These are phyloP conservation scores for Cystobasidium ongulense DNA, from an alignment of 768 basidiomycete species.

Conservation along the genomic window DNA sequence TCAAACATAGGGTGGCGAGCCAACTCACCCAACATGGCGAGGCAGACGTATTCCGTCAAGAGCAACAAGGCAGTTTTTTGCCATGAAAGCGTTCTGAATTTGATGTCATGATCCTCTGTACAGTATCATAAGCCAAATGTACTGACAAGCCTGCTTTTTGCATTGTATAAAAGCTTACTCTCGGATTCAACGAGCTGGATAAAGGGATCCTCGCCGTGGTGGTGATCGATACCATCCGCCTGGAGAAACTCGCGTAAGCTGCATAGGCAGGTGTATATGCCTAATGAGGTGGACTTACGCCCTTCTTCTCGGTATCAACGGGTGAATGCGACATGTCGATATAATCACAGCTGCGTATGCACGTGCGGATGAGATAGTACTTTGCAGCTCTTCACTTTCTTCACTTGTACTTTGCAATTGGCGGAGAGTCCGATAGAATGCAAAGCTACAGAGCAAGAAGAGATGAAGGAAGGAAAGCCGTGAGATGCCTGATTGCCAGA, in stretches of 20 bases:
- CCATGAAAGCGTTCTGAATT: slow-evolving; percentile 34
- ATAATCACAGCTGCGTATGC: not conserved
- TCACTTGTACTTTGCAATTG: too few relatives aligned
- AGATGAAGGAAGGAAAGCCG: too few relatives aligned
- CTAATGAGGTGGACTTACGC: not conserved
- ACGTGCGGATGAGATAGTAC: not conserved
- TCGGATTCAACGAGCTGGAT: slow-evolving; percentile 24
- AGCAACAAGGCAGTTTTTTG: slow-evolving; percentile 33
- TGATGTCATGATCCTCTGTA: slow-evolving; percentile 33
- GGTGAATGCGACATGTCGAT: not conserved
- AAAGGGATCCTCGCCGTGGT: slow-evolving; percentile 9
- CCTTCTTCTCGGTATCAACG: not conserved
- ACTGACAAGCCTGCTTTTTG: not conserved
- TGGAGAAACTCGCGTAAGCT: not conserved
- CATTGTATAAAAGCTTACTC: not conserved
- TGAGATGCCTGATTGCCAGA: too few relatives aligned
- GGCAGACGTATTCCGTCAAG: slow-evolving; percentile 32
- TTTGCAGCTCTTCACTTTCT: too few relatives aligned
- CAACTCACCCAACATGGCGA: slow-evolving; percentile 12
- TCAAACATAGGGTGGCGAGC: slow-evolving; percentile 2
- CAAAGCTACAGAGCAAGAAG: too few relatives aligned
- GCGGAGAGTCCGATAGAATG: too few relatives aligned
- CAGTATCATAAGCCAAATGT: not conserved
- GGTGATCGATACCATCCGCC: not conserved
- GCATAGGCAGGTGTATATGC: not conserved